Base-by-base conservation (phyloP, 192 early-diverging fungal genomes). In the Umbelopsis vinacea region DNA sequence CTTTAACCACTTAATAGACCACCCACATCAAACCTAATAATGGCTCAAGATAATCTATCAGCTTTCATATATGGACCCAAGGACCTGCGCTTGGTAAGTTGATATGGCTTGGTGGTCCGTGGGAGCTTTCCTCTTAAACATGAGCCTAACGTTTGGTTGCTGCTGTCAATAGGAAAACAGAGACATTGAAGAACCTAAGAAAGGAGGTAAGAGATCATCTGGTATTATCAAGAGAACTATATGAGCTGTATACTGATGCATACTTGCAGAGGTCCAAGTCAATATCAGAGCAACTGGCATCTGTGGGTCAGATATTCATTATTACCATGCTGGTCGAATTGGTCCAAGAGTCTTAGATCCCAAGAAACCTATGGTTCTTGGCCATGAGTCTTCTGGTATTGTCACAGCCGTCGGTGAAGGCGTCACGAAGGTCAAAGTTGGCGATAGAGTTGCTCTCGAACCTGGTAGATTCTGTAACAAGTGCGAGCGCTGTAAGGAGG, bases 381-480 rank as follows among this genome's bases (percentile, higher is more conserved):
- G 78, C 2, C 78, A 79, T 71, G 78, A 79, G 35, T 71, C 70
- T 9, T 35, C 68, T 55, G 78, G 78, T 6, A 69, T 72, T 35
- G 66, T 79, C 9, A 60, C 70, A 38, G 68, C 68, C 2, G 26
- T 79, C 2, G 78, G 78, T 33, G 66, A 66, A 43, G 63, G 70
- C 15, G 78, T 79, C 33, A 73, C 23, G 12, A 45, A 26, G 7
- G 33, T 79, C 38, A 71, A 77, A 33, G 48, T 76, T 71, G 78
- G 78, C 33, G 78, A 79, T 47, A 33, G 50, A 21, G 78, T 79
- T n/a, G 73, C 70, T 3, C 69, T 79, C 43, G 78, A 79, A 54
- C 77, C 77, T 26, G 74, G 73, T 5, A 37, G n/a, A 29, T 67
- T 52, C 22, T 79, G 71, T 46, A 57, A 52, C 33, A 67, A 15